Evolutionary conservation across 768 basidiomycete species (phyloP).

Genomic region (Phallus indusiatus): DNA sequence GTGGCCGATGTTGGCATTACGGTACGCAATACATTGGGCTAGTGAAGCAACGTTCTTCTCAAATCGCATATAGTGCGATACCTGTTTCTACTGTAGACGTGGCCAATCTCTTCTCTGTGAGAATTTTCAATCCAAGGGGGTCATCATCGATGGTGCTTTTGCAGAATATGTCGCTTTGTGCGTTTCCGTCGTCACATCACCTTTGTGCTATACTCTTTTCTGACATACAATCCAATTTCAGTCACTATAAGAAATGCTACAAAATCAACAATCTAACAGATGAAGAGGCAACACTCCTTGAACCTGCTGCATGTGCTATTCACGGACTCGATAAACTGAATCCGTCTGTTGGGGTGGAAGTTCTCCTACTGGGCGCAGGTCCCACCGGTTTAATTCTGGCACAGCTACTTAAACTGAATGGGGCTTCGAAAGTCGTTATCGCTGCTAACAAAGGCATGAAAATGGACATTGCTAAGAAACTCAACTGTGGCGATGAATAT

Average conservation of each 20-base stretch:
- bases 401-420: constrained; percentile 80
- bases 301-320: constrained; percentile 86
- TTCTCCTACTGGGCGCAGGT: constrained; percentile 81
- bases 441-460: constrained; percentile 89
- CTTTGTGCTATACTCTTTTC: background rate
- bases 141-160: constrained; percentile 77
- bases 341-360: constrained; percentile 75
- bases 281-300: constrained; percentile 79
- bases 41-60: background rate
- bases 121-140: constrained; percentile 72
- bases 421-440: constrained; percentile 70
- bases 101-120: constrained; percentile 80
- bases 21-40: constrained; percentile 29
- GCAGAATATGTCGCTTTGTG: constrained; percentile 84
- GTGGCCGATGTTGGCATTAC: constrained; percentile 74
- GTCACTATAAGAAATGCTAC: constrained; percentile 69
- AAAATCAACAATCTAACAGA: constrained; percentile 82
- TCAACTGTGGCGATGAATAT: constrained; percentile 78
- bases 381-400: constrained; percentile 88
- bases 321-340: constrained; percentile 86
- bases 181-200: constrained; percentile 18
- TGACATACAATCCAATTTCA: constrained; percentile 13
- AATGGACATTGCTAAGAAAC: constrained; percentile 73
- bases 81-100: constrained; percentile 81
- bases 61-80: constrained; percentile 51